These are phyloP conservation scores for Encephalitozoon cuniculi DNA, from an alignment of 371 early-diverging fungal species.

Conservation along the genomic window DNA sequence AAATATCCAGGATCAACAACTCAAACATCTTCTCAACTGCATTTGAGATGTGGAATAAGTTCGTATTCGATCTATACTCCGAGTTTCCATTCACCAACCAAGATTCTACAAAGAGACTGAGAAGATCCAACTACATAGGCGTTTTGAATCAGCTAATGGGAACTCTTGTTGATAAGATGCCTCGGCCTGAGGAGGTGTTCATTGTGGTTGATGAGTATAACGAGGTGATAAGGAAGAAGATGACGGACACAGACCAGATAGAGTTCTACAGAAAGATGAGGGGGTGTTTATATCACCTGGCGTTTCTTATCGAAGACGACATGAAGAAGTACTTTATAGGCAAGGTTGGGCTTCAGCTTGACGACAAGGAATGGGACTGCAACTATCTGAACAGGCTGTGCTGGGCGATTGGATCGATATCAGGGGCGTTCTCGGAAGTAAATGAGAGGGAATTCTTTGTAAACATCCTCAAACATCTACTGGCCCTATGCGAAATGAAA, in stretches of 20 bases:
- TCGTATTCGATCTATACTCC: conserved; percentile 41
- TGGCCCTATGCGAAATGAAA: conserved; percentile 80
- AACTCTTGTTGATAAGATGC: conserved; percentile 57
- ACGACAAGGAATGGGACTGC: conserved; percentile 74
- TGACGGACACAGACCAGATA: conserved; percentile 94
- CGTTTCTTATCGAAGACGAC: conserved; percentile 38
- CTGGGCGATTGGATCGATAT: conserved; percentile 96
- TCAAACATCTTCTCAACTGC: conserved; percentile 30
- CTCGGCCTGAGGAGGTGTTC: conserved; percentile 67
- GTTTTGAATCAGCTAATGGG: conserved; percentile 42
- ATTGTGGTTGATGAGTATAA: conserved; percentile 98
- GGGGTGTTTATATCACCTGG: conserved; percentile 46
- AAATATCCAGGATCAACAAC: conserved; percentile 41
- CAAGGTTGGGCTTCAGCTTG: conserved; percentile 16
- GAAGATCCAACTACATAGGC: conserved; percentile 39
- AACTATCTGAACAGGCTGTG: conserved; percentile 87
- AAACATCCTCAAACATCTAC: conserved; percentile 83
- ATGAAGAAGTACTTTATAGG: conserved; percentile 50
- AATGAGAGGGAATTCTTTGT: conserved; percentile 92
- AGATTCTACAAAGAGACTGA: conserved; percentile 24
- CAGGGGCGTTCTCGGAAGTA: conserved; percentile 84
- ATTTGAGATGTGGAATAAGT: conserved; percentile 44
- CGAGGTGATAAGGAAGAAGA: conserved; percentile 89
- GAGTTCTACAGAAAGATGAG: conserved; percentile 91
- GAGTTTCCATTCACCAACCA: conserved; percentile 46